A percentile compares a stretch with the other conserved stretches of the same genome.
Evolutionary conservation across 768 basidiomycete genomes (phyloP).

Genomic region (Rhizopogon salebrosus): DNA sequence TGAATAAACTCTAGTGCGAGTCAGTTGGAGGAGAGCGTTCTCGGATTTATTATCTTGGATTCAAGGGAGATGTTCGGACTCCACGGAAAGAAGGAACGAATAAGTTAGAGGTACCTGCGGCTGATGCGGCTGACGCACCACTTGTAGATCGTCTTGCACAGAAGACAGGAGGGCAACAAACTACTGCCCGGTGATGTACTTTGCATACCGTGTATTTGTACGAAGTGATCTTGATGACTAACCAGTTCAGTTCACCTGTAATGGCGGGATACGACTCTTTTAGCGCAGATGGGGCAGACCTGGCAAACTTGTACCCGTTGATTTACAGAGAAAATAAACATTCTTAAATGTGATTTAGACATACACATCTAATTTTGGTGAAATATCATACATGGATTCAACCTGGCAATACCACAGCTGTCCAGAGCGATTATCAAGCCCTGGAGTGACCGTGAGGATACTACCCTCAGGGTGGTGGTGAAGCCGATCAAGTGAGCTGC

Average conservation of each 20-base stretch:
- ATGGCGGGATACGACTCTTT: slow-evolving; percentile 28
- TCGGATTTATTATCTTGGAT: slow-evolving; percentile 77
- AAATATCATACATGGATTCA: slow-evolving; percentile 58
- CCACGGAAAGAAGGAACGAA: slow-evolving; percentile 52
- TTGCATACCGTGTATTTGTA: neutral
- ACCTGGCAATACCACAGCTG: slow-evolving; percentile 71
- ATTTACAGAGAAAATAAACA: slow-evolving; percentile 64
- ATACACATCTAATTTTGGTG: neutral
- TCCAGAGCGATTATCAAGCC: slow-evolving; percentile 74
- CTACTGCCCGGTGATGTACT: slow-evolving; percentile 45
- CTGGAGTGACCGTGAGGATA: slow-evolving; percentile 74
- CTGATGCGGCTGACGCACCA: slow-evolving; percentile 69
- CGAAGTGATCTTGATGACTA: neutral
- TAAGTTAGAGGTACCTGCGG: slow-evolving; percentile 73
- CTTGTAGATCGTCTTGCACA: slow-evolving; percentile 55
- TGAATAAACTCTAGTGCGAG: slow-evolving; percentile 44
- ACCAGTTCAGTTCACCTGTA: neutral
- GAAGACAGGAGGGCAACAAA: slow-evolving; percentile 54
- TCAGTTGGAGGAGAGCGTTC: slow-evolving; percentile 60
- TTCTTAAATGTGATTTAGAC: neutral
- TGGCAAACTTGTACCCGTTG: slow-evolving; percentile 49
- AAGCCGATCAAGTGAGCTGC: slow-evolving; percentile 71
- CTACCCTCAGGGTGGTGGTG: slow-evolving; percentile 62
- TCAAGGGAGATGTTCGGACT: slow-evolving; percentile 68
- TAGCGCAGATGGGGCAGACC: slow-evolving; percentile 41